Evolutionary conservation across 331 rosid species (phyloP).

Genomic region (Prunus yedoensis): DNA sequence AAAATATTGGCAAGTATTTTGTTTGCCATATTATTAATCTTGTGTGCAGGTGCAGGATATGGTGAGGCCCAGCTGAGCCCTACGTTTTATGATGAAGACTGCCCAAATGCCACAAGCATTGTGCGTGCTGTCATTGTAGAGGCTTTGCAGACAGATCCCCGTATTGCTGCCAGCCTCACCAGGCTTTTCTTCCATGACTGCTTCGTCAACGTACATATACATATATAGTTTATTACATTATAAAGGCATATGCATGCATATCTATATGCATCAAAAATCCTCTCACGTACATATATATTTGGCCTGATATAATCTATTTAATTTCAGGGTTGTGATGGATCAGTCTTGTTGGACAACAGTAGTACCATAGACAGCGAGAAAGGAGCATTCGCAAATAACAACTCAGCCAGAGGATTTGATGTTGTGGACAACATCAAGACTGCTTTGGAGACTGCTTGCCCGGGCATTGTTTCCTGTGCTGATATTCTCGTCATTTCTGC

Average conservation of each 20-base stretch:
- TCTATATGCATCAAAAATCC: not conserved
- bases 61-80: not conserved
- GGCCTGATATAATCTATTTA: no score
- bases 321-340: constrained; percentile 62
- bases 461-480: constrained; percentile 56
- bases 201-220: constrained; percentile 41
- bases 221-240: not conserved
- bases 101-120: constrained; percentile 36
- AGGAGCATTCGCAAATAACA: constrained; percentile 23
- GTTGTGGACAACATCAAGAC: constrained; percentile 53
- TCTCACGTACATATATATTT: no score
- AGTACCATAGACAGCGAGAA: constrained; percentile 53
- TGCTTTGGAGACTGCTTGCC: constrained; percentile 49
- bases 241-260: no score
- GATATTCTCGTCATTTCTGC: constrained; percentile 57
- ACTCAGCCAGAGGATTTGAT: constrained; percentile 58
- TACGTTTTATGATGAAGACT: constrained; percentile 34
- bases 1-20: no score
- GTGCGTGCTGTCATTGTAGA: constrained; percentile 21
- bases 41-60: not conserved
- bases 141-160: constrained; percentile 37
- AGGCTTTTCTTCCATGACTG: constrained; percentile 73
- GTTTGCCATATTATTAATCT: not conserved
- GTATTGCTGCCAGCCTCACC: constrained; percentile 52
- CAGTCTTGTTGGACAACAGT: constrained; percentile 50